Percentiles rank a stretch among this genome's conserved stretches.
Evolutionary conservation across 192 early-diverging fungal species (phyloP).

Genomic region (Chytriomyces sp.): DNA sequence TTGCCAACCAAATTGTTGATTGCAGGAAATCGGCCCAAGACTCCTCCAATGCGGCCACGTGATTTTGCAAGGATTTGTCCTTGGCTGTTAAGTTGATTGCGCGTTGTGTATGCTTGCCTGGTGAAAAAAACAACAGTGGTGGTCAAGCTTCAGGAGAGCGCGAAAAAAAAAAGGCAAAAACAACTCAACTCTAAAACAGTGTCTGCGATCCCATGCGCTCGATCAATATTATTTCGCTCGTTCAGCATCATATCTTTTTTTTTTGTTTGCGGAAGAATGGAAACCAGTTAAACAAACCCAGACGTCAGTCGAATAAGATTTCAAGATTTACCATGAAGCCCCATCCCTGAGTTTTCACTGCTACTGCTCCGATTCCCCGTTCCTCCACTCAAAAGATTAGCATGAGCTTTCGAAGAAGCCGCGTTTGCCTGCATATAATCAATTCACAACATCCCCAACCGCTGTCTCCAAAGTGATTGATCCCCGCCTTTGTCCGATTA

Average conservation of each 20-base stretch:
- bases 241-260: constrained; percentile 68
- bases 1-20: constrained; percentile 72
- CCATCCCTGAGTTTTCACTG: constrained; percentile 57
- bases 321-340: constrained; percentile 12
- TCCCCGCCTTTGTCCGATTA: too few species aligned
- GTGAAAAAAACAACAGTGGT: too few species aligned
- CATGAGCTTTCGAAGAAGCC: too few species aligned
- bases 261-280: too few species aligned
- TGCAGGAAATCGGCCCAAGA: constrained; percentile 58
- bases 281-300: too few species aligned
- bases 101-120: constrained; percentile 77
- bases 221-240: constrained; percentile 73
- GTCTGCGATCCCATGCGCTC: constrained; percentile 74
- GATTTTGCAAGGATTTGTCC: constrained; percentile 61
- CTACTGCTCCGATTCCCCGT: constrained; percentile 48
- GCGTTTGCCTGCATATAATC: too few species aligned
- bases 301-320: constrained; percentile 53
- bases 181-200: constrained; percentile 80
- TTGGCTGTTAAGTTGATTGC: constrained; percentile 69
- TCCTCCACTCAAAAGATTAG: too few species aligned
- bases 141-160: too few species aligned
- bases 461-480: too few species aligned
- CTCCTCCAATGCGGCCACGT: constrained; percentile 53
- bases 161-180: too few species aligned
- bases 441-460: too few species aligned